Evolutionary conservation across 352 stramenopile genomes (phyloP).

Genomic region (Phytophthora multivora): DNA sequence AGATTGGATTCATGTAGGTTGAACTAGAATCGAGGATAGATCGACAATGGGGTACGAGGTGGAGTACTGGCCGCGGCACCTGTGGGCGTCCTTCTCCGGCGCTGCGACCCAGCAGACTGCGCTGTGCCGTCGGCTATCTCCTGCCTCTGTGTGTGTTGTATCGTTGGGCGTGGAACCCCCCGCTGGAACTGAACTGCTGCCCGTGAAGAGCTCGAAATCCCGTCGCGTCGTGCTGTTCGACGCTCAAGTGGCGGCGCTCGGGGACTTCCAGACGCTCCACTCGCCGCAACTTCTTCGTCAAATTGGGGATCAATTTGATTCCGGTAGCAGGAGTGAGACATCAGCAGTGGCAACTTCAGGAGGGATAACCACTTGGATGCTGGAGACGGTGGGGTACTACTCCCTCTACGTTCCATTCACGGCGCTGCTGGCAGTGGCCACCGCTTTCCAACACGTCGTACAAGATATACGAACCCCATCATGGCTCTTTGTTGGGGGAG

Average conservation of each 20-base stretch:
- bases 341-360: neutral
- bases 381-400: conserved; percentile 33
- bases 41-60: conserved; percentile 23
- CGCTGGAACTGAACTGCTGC: conserved; percentile 12
- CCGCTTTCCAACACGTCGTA: conserved; percentile 16
- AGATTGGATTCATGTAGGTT: no score
- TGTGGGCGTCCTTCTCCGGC: conserved; percentile 13
- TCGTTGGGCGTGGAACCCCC: conserved; percentile 12
- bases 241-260: conserved; percentile 20
- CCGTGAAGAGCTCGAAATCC: conserved; percentile 1
- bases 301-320: conserved; percentile 12
- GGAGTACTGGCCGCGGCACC: conserved; percentile 58
- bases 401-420: conserved; percentile 27
- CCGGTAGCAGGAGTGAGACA: neutral
- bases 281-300: conserved; percentile 21
- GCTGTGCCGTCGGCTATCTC: conserved; percentile 27
- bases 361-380: neutral
- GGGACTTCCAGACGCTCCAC: conserved; percentile 26
- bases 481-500: conserved; percentile 31
- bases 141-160: conserved; percentile 40
- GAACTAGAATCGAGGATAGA: no score
- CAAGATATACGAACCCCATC: conserved; percentile 12
- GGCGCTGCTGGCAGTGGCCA: conserved; percentile 22
- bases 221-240: conserved; percentile 37
- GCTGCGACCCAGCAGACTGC: neutral